Conservation (phyloP, 1,284 basidiomycete genomes). For the Cystobasidiaceae sp. region DNA sequence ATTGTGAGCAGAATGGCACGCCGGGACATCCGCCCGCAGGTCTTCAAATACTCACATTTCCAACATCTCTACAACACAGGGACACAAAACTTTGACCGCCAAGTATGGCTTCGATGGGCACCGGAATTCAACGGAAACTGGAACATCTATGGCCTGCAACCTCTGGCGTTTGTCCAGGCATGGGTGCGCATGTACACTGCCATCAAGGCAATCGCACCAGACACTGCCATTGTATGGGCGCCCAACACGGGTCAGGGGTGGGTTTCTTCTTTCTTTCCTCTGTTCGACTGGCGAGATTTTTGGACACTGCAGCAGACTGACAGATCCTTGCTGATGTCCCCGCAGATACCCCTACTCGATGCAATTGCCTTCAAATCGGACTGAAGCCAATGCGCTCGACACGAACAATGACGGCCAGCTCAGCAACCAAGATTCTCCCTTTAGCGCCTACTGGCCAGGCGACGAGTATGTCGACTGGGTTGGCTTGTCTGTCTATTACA, state of each 20-base stretch:
- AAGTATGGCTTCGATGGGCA: slow-evolving; percentile 43
- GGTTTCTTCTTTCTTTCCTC: neutral
- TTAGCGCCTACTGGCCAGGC: slow-evolving; percentile 44
- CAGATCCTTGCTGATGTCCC: neutral
- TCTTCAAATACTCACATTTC: no score
- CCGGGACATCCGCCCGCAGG: no score
- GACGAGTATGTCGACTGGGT: slow-evolving; percentile 45
- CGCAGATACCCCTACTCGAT: slow-evolving; percentile 41
- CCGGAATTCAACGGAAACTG: slow-evolving; percentile 46
- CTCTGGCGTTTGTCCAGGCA: slow-evolving; percentile 37
- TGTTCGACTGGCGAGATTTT: neutral
- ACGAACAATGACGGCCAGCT: slow-evolving; percentile 41
- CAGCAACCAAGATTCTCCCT: slow-evolving; percentile 39
- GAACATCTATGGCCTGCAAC: slow-evolving; percentile 43
- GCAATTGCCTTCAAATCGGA: slow-evolving; percentile 26
- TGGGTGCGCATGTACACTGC: slow-evolving; percentile 41
- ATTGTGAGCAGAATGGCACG: no score
- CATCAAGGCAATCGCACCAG: slow-evolving; percentile 41
- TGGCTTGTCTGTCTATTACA: slow-evolving; percentile 43
- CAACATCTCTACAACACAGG: no score
- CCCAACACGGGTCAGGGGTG: slow-evolving; percentile 43
- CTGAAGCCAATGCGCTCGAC: slow-evolving; percentile 42
- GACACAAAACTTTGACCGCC: slow-evolving; percentile 39
- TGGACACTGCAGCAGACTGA: neutral
- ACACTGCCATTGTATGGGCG: slow-evolving; percentile 44